Percentiles rank a stretch among this genome's conserved stretches.
phyloP scores from a whole-genome alignment of 2,329 filamentous ascomycete genomes.

The Aureobasidium sp. region DNA sequence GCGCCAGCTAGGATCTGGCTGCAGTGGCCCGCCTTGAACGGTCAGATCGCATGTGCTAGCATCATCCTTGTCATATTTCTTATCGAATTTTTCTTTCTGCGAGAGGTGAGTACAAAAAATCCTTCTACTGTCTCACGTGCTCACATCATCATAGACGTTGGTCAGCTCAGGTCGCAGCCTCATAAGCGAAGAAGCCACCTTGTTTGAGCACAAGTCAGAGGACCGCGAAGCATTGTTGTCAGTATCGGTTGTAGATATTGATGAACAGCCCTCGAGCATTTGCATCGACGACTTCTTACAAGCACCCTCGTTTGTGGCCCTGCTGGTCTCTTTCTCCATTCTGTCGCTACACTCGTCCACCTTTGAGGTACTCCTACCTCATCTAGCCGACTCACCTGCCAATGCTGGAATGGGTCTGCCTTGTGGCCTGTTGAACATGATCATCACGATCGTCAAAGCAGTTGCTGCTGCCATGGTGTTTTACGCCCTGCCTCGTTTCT shows the following conservation, averaged over 20 bases:
- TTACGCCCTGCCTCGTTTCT: slow-evolving; percentile 31
- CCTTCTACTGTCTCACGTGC: neutral
- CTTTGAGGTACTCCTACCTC: slow-evolving; percentile 43
- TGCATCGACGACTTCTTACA: slow-evolving; percentile 40
- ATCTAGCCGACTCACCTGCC: slow-evolving; percentile 40
- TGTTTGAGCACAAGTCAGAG: slow-evolving; percentile 32
- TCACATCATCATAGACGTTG: neutral
- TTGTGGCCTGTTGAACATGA: slow-evolving; percentile 38
- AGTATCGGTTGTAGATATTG: slow-evolving; percentile 21
- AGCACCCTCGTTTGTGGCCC: slow-evolving; percentile 39
- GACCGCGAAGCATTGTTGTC: neutral
- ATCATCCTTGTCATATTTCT: slow-evolving; percentile 37
- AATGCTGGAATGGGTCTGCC: slow-evolving; percentile 41
- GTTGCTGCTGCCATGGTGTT: slow-evolving; percentile 36
- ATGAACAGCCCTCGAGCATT: slow-evolving; percentile 32
- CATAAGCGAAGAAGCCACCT: slow-evolving; percentile 42
- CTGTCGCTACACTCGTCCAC: slow-evolving; percentile 51
- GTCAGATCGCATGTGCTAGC: slow-evolving; percentile 38
- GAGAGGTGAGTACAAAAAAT: slow-evolving; percentile 30
- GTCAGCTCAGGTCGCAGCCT: slow-evolving; percentile 15
- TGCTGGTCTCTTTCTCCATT: slow-evolving; percentile 45
- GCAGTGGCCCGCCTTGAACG: slow-evolving; percentile 37
- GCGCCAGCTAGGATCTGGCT: slow-evolving; percentile 34
- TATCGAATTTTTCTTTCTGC: slow-evolving; percentile 34
- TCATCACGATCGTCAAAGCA: slow-evolving; percentile 37